phyloP scores from a whole-genome alignment of 345 rosid genomes.

The Acer campestre region DNA sequence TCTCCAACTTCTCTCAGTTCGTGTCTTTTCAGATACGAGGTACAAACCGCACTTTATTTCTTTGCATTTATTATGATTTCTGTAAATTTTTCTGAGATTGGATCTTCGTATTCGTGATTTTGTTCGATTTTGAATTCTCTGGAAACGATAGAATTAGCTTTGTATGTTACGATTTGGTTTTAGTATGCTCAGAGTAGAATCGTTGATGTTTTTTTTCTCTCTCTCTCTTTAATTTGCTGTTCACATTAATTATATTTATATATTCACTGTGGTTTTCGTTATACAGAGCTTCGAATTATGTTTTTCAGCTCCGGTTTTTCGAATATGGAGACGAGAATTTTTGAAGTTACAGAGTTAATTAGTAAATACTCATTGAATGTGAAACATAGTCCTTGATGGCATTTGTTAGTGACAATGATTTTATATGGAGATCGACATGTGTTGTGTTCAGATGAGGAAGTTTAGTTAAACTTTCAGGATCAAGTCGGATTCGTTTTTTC shows the following conservation, averaged over 20 bases:
- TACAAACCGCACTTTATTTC: background rate
- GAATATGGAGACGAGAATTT: no score
- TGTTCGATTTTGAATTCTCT: background rate
- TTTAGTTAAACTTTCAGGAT: background rate
- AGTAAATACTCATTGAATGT: background rate
- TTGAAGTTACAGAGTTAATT: background rate
- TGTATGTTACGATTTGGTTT: background rate
- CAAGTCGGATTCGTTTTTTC: background rate
- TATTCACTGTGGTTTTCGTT: background rate
- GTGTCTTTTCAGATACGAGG: slow-evolving; percentile 22
- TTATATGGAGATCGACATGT: background rate
- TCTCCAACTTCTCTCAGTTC: background rate
- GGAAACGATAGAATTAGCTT: background rate
- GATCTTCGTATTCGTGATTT: background rate
- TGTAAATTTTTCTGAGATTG: background rate
- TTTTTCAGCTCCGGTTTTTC: background rate
- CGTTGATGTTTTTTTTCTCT: background rate
- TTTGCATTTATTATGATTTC: background rate
- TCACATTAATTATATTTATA: background rate
- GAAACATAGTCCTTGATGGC: background rate
- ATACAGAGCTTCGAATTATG: background rate
- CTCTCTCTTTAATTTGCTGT: background rate
- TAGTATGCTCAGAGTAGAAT: background rate
- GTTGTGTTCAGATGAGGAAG: background rate
- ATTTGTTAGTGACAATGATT: background rate